phyloP scores from a whole-genome alignment of 2,329 filamentous ascomycete species.

The Pseudocercospora fijiensis region DNA sequence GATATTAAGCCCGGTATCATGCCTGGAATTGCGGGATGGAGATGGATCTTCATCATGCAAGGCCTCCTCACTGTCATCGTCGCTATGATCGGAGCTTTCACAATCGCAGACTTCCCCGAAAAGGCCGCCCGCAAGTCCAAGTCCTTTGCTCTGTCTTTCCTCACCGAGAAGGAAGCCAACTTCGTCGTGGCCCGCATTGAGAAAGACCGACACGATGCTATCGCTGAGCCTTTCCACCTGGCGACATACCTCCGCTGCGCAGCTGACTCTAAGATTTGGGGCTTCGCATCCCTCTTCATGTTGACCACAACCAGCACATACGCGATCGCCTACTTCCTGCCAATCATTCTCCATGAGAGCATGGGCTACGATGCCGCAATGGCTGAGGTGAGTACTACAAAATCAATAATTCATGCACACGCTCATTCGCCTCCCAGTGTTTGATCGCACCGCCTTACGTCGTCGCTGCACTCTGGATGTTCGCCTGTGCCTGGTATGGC shows the following conservation, averaged over 20 bases:
- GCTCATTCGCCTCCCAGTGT: constrained; percentile 16
- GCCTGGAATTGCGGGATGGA: constrained; percentile 46
- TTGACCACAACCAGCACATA: constrained; percentile 55
- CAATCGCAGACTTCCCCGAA: constrained; percentile 47
- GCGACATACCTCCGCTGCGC: constrained; percentile 38
- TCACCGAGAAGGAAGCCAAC: constrained; percentile 48
- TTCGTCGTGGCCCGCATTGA: constrained; percentile 55
- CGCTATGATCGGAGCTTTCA: constrained; percentile 44
- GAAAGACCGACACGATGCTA: constrained; percentile 54
- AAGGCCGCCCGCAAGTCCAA: constrained; percentile 42
- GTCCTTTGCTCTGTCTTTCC: constrained; percentile 42
- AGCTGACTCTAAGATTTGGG: constrained; percentile 56
- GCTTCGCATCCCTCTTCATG: constrained; percentile 49
- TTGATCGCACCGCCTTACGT: constrained; percentile 40
- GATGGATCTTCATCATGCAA: constrained; percentile 50
- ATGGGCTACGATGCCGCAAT: constrained; percentile 37
- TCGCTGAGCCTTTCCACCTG: constrained; percentile 49
- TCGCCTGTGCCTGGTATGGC: constrained; percentile 32
- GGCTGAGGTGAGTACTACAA: constrained; percentile 23
- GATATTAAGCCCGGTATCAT: constrained; percentile 26
- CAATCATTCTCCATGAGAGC: constrained; percentile 40
- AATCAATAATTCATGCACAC: neutral
- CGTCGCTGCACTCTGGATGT: constrained; percentile 40
- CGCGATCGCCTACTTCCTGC: constrained; percentile 40
- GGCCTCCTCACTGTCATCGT: constrained; percentile 44